These are phyloP conservation scores for Hylodesmum podocarpum DNA, from an alignment of 306 rosid species.

Conservation along the genomic window DNA sequence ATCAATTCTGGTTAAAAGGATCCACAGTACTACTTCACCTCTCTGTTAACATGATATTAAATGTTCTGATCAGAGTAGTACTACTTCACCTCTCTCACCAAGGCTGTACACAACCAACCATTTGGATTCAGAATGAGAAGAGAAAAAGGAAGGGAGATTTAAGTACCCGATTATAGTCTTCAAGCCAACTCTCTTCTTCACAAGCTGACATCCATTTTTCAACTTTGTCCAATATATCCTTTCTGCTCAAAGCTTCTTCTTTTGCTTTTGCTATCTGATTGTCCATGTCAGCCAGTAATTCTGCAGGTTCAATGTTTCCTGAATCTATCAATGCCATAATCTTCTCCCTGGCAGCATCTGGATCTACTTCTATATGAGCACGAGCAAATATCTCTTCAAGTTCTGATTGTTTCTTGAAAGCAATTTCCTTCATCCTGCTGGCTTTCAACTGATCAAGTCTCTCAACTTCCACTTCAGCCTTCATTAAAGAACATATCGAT, in stretches of 20 bases:
- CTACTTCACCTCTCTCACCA: slow-evolving; percentile 6
- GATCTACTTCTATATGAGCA: slow-evolving; percentile 88
- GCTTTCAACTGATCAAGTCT: slow-evolving; percentile 96
- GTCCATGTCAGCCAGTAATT: slow-evolving; percentile 95
- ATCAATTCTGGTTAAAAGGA: background rate
- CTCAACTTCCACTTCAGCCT: slow-evolving; percentile 99
- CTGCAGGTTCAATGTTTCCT: slow-evolving; percentile 81
- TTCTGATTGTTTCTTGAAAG: slow-evolving; percentile 90
- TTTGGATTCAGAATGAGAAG: background rate
- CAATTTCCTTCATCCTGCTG: slow-evolving; percentile 99
- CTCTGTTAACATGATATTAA: background rate
- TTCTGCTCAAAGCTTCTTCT: slow-evolving; percentile 95
- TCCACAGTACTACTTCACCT: too few species aligned
- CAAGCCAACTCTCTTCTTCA: slow-evolving; percentile 99
- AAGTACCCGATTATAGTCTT: slow-evolving; percentile 94
- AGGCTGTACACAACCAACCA: slow-evolving; percentile 6
- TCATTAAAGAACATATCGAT: slow-evolving; percentile 24
- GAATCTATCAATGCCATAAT: slow-evolving; percentile 86
- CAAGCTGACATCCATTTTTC: slow-evolving; percentile 99
- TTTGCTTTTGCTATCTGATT: slow-evolving; percentile 82
- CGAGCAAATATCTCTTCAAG: slow-evolving; percentile 83
- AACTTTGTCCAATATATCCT: slow-evolving; percentile 97
- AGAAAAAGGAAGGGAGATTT: background rate
- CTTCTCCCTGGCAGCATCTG: slow-evolving; percentile 88
- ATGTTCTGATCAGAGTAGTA: background rate